These are phyloP conservation scores for Tylopilus orsonianus DNA, from an alignment of 1,284 basidiomycete genomes.

Conservation along the genomic window DNA sequence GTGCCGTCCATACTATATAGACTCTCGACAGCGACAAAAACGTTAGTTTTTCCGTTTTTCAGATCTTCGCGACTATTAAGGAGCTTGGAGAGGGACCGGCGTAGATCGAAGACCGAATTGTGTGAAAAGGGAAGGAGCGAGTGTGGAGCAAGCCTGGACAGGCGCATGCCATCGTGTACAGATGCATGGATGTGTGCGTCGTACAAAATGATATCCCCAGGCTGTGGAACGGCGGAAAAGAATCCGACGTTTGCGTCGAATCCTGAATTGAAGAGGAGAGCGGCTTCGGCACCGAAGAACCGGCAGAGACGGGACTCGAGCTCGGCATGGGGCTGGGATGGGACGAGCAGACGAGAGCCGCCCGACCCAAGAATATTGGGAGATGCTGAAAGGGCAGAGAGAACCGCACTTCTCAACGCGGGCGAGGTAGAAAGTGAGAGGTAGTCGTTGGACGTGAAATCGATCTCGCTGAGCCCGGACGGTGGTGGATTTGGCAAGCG, in stretches of 20 bases:
- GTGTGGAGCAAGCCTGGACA: constrained; percentile 51
- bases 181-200: constrained; percentile 93
- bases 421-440: constrained; percentile 76
- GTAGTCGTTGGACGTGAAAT: constrained; percentile 94
- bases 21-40: constrained; percentile 85
- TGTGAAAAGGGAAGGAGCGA: constrained; percentile 63
- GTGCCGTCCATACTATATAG: constrained; percentile 98
- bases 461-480: constrained; percentile 39
- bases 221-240: constrained; percentile 81
- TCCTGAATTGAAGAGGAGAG: constrained; percentile 91
- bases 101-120: constrained; percentile 63
- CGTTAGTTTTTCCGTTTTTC: constrained; percentile 40
- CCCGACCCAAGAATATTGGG: constrained; percentile 83
- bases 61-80: constrained; percentile 39
- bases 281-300: constrained; percentile 68
- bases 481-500: constrained; percentile 45
- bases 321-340: constrained; percentile 62
- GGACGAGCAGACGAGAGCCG: constrained; percentile 88
- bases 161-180: constrained; percentile 86
- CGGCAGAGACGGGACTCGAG: constrained; percentile 67
- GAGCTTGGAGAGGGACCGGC: constrained; percentile 43
- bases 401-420: constrained; percentile 55
- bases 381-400: constrained; percentile 50
- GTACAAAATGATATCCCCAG: constrained; percentile 76
- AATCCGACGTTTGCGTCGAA: constrained; percentile 94